phyloP scores from a whole-genome alignment of 805 yeast genomes.

The Kregervanrija fluxuum region DNA sequence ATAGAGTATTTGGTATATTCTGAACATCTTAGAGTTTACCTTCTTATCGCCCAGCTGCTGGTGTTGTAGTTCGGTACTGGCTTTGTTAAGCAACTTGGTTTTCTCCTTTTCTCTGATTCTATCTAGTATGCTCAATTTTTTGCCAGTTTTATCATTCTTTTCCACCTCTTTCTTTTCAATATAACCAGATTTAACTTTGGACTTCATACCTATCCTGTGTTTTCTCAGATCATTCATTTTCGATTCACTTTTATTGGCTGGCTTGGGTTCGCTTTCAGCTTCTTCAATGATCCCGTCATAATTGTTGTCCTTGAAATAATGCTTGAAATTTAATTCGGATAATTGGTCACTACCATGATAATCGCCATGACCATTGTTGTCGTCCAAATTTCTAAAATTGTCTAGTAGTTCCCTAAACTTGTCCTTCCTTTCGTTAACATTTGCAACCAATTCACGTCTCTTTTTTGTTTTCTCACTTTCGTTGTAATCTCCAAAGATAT shows the following conservation, averaged over 20 bases:
- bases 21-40: too few relatives aligned
- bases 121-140: conserved; percentile 28
- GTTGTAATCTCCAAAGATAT: too few relatives aligned
- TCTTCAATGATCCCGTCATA: not conserved
- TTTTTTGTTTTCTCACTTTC: not conserved
- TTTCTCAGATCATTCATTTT: not conserved
- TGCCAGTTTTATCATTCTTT: not conserved
- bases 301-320: too few relatives aligned
- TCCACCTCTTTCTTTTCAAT: not conserved
- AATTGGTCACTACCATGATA: too few relatives aligned
- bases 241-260: not conserved
- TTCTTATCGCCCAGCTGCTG: too few relatives aligned
- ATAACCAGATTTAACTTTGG: not conserved
- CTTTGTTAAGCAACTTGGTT: conserved; percentile 14
- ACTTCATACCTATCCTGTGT: not conserved
- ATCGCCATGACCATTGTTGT: too few relatives aligned
- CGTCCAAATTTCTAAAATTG: too few relatives aligned
- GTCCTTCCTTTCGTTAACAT: not conserved
- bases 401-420: not conserved
- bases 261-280: too few relatives aligned
- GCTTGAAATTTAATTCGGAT: too few relatives aligned
- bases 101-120: conserved; percentile 33
- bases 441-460: not conserved
- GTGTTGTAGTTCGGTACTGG: conserved; percentile 15
- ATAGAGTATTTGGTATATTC: conserved; percentile 11